These are phyloP conservation scores for Iris pallida DNA, from an alignment of 116 monocot species.

Conservation along the genomic window DNA sequence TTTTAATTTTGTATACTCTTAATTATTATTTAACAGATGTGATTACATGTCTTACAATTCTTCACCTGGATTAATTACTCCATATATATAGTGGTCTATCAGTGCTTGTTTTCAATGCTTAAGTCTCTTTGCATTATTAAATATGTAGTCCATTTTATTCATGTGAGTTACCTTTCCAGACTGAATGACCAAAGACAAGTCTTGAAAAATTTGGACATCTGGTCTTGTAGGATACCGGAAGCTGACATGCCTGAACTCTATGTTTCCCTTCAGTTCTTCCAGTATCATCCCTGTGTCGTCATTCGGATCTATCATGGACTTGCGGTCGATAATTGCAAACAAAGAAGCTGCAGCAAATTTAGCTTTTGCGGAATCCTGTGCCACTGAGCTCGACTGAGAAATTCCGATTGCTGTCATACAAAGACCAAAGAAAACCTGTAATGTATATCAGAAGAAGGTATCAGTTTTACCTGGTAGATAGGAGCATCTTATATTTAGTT, in stretches of 20 bases:
- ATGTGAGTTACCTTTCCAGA: conserved; percentile 35
- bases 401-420: conserved; percentile 42
- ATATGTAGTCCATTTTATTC: too few relatives aligned
- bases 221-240: conserved; percentile 46
- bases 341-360: conserved; percentile 35
- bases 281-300: conserved; percentile 31
- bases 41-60: too few relatives aligned
- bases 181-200: conserved; percentile 39
- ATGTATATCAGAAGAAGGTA: not conserved
- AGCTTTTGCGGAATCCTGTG: conserved; percentile 48
- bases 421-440: conserved; percentile 58
- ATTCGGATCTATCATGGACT: conserved; percentile 41
- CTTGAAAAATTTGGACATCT: conserved; percentile 48
- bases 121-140: too few relatives aligned
- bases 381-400: conserved; percentile 46
- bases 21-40: too few relatives aligned
- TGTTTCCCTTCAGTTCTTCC: conserved; percentile 29
- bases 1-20: too few relatives aligned
- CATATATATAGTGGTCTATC: too few relatives aligned
- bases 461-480: not conserved
- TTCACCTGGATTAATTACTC: too few relatives aligned
- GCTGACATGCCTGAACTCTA: conserved; percentile 40
- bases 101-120: too few relatives aligned
- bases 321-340: conserved; percentile 42
- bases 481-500: too few relatives aligned